Conservation (phyloP, 768 basidiomycete species). For the Boletus vinaceobasis region DNA sequence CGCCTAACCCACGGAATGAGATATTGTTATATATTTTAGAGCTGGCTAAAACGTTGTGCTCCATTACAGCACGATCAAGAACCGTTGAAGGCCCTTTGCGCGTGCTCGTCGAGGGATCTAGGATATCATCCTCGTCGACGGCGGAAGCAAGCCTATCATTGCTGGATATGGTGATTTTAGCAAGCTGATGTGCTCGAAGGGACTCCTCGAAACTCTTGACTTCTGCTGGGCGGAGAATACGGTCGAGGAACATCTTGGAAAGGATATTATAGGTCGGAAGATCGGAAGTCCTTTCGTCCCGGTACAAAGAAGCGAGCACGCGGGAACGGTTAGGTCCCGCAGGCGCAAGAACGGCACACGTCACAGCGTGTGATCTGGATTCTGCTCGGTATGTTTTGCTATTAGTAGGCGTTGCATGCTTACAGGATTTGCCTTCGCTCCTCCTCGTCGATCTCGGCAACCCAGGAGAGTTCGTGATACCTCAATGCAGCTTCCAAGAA, state of each 20-base stretch:
- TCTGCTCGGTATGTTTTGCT: conserved; percentile 5
- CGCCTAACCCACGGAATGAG: conserved; percentile 90
- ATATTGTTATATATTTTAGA: conserved; percentile 98
- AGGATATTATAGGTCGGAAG: conserved; percentile 87
- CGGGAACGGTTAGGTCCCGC: conserved; percentile 96
- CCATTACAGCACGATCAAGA: conserved; percentile 95
- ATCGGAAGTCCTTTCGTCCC: conserved; percentile 85
- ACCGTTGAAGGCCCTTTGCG: conserved; percentile 94
- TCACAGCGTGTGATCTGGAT: conserved; percentile 81
- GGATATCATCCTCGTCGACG: conserved; percentile 52
- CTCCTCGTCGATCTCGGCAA: conserved; percentile 88
- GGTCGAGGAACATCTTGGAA: conserved; percentile 97
- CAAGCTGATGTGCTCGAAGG: conserved; percentile 90
- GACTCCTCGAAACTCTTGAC: conserved; percentile 85
- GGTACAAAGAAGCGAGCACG: conserved; percentile 85
- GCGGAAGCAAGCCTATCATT: conserved; percentile 77
- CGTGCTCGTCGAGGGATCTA: conserved; percentile 60
- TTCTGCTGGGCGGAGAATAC: conserved; percentile 87
- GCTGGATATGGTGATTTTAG: conserved; percentile 81
- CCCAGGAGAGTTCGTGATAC: conserved; percentile 93
- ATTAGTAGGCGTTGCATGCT: conserved; percentile 28
- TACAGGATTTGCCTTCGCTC: conserved; percentile 90
- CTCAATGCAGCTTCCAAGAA: conserved; percentile 92
- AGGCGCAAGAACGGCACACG: conserved; percentile 94
- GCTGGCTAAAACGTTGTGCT: conserved; percentile 95